Conservation (phyloP, 192 early-diverging fungal genomes). For the Ambispora gerdemannii region DNA sequence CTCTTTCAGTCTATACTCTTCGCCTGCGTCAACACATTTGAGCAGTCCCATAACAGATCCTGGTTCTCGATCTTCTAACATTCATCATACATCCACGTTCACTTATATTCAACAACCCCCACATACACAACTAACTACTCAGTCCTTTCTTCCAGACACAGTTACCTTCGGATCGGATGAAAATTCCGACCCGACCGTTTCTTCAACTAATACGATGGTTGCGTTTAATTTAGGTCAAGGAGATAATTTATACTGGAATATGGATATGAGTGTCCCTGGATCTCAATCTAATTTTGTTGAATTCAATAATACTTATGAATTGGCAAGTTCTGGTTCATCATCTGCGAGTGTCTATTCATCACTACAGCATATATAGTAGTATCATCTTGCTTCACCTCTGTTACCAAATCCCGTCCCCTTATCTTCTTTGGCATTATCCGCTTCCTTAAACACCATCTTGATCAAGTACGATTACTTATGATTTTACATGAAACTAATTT, state of each 20-base stretch:
- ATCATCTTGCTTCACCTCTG: not conserved
- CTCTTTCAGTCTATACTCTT: not conserved
- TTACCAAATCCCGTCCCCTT: not conserved
- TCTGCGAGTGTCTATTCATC: not conserved
- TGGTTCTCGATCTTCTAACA: not conserved
- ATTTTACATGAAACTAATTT: too few species aligned
- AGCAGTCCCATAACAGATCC: not conserved
- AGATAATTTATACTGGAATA: not conserved
- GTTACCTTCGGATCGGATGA: not conserved
- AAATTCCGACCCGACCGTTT: not conserved
- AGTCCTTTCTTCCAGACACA: not conserved
- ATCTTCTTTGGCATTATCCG: not conserved
- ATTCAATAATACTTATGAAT: not conserved
- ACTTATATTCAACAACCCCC: not conserved
- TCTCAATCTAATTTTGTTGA: not conserved
- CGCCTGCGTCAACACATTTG: constrained; percentile 1
- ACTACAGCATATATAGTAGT: not conserved
- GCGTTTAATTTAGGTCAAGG: not conserved
- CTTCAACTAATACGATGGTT: not conserved
- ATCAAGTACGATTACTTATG: too few species aligned
- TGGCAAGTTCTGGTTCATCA: not conserved
- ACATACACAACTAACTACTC: not conserved
- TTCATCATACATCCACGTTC: not conserved
- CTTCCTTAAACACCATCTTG: not conserved
- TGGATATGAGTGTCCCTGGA: not conserved